phyloP scores from a whole-genome alignment of 2,329 filamentous ascomycete genomes.

The Incumbomyces delicatus region DNA sequence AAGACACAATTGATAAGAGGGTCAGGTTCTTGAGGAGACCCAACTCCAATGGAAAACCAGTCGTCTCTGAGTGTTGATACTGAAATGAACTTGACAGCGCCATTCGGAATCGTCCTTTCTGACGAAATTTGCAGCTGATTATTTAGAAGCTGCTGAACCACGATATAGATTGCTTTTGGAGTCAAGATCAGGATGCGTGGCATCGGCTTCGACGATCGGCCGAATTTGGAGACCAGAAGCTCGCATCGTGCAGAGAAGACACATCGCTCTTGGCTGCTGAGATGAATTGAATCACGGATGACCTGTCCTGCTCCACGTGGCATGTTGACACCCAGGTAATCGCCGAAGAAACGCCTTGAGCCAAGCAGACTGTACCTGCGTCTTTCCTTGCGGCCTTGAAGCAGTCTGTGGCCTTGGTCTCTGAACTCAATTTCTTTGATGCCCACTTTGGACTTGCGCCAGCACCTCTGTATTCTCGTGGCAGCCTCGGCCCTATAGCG shows the following conservation, averaged over 20 bases:
- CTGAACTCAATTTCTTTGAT: constrained; percentile 80
- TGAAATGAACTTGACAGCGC: constrained; percentile 79
- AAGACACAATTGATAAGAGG: constrained; percentile 88
- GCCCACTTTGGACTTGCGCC: constrained; percentile 84
- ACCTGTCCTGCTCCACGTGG: constrained; percentile 68
- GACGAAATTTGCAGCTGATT: constrained; percentile 70
- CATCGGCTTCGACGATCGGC: constrained; percentile 86
- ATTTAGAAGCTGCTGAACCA: constrained; percentile 74
- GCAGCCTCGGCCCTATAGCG: constrained; percentile 88
- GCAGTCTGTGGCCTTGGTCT: constrained; percentile 73
- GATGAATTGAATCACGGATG: constrained; percentile 63
- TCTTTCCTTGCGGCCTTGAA: constrained; percentile 81
- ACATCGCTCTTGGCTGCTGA: constrained; percentile 62
- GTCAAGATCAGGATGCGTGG: constrained; percentile 79
- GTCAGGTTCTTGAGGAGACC: constrained; percentile 84
- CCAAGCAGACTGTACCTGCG: constrained; percentile 84
- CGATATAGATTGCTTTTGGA: constrained; percentile 75
- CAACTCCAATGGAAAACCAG: constrained; percentile 89
- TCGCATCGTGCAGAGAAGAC: constrained; percentile 90
- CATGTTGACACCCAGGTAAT: constrained; percentile 85
- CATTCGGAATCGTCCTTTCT: constrained; percentile 72
- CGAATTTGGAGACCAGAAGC: constrained; percentile 85
- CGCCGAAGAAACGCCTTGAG: constrained; percentile 83
- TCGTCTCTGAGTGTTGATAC: constrained; percentile 78
- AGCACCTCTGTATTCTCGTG: constrained; percentile 87